A percentile compares a stretch with the other conserved stretches of the same genome.
These are phyloP conservation scores for Juglanconis oblonga DNA, from an alignment of 2,329 filamentous ascomycete genomes.

Conservation along the genomic window DNA sequence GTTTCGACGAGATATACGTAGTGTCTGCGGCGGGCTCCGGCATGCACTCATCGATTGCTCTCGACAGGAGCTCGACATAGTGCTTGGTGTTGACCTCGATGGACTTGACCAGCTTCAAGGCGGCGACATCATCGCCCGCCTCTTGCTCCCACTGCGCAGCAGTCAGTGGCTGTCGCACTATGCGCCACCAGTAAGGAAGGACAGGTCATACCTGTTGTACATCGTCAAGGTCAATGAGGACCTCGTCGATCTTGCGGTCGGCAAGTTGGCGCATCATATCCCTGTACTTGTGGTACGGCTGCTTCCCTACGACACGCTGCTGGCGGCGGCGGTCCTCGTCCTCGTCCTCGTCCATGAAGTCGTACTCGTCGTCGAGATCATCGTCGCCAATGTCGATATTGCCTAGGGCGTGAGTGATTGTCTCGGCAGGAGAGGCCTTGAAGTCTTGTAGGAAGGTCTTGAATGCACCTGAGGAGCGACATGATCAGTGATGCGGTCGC, in stretches of 20 bases:
- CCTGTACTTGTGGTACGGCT: conserved; percentile 82
- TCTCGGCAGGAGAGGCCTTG: conserved; percentile 72
- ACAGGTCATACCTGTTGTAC: conserved; percentile 60
- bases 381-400: conserved; percentile 85
- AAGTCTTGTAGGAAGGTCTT: conserved; percentile 84
- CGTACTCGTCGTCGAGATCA: conserved; percentile 83
- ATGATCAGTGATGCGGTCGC: not conserved
- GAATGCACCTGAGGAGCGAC: conserved; percentile 61
- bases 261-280: conserved; percentile 82
- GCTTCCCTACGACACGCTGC: conserved; percentile 45
- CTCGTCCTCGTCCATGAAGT: conserved; percentile 83
- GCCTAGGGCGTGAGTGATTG: conserved; percentile 77
- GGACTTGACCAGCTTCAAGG: conserved; percentile 70
- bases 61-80: conserved; percentile 88
- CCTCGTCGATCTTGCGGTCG: conserved; percentile 72
- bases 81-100: conserved; percentile 91
- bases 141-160: conserved; percentile 68
- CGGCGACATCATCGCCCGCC: conserved; percentile 52
- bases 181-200: too few relatives aligned
- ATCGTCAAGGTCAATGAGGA: conserved; percentile 88
- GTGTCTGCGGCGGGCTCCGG: conserved; percentile 75
- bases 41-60: conserved; percentile 83
- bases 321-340: conserved; percentile 48
- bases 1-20: conserved; percentile 50
- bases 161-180: conserved; percentile 3